Conservation (phyloP, 2,329 filamentous ascomycete genomes). For the Aspergillus pseudoterreus region DNA sequence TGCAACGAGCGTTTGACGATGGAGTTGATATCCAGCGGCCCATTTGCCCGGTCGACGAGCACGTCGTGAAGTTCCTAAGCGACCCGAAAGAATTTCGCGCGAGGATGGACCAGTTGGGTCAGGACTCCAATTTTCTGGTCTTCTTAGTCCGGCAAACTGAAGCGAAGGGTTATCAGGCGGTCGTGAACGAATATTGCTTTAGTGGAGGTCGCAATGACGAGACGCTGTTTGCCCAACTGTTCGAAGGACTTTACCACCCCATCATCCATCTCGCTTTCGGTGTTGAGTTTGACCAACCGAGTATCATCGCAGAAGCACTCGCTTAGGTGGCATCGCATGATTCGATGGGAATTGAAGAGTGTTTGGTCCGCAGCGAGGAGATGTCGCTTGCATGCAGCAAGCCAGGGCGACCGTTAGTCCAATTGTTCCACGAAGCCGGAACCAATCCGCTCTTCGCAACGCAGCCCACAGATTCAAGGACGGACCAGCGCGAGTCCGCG, state of each 20-base stretch:
- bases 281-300: conserved; percentile 71
- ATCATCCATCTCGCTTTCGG: conserved; percentile 81
- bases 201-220: conserved; percentile 46
- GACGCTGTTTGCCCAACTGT: conserved; percentile 62
- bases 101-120: conserved; percentile 51
- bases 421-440: not conserved
- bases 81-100: conserved; percentile 21
- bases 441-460: not conserved
- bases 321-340: conserved; percentile 69
- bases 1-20: conserved; percentile 26
- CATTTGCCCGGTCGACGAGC: conserved; percentile 17
- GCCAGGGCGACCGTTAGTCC: not conserved
- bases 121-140: conserved; percentile 65
- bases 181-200: conserved; percentile 50
- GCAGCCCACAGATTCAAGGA: not conserved
- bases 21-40: conserved; percentile 21
- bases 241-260: conserved; percentile 61
- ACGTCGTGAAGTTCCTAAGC: conserved; percentile 13
- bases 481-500: not conserved
- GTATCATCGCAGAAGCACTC: conserved; percentile 70
- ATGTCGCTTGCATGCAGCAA: not conserved
- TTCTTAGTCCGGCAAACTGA: conserved; percentile 70
- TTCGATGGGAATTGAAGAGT: conserved; percentile 1
- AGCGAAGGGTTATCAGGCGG: conserved; percentile 53
- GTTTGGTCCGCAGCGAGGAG: not conserved